Percentiles rank a stretch among this genome's conserved stretches.
phyloP scores from a whole-genome alignment of 352 stramenopile genomes.

The Globisporangium paroecandrum region DNA sequence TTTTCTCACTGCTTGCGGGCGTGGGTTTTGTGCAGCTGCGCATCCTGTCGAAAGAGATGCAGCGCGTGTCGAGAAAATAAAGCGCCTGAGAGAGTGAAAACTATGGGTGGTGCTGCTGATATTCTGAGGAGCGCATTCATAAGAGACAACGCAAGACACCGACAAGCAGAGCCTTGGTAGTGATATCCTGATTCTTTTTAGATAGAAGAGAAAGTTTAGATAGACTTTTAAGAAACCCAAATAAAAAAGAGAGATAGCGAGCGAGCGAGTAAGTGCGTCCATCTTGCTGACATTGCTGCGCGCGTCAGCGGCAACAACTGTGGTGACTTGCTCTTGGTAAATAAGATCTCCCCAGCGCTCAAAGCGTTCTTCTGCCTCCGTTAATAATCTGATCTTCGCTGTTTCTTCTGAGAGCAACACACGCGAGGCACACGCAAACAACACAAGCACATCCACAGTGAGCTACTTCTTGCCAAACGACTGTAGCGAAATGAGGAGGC shows the following conservation, averaged over 20 bases:
- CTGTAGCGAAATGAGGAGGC: not conserved
- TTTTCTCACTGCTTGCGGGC: conserved; percentile 43
- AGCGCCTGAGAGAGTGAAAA: not conserved
- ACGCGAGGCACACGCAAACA: conserved; percentile 4
- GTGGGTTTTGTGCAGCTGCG: conserved; percentile 43
- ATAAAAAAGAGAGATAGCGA: not conserved
- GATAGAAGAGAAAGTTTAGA: not conserved
- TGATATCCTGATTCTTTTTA: not conserved
- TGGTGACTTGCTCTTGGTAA: not conserved
- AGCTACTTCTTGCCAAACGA: conserved; percentile 4
- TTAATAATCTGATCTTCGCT: conserved; percentile 50
- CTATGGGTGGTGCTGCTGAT: not conserved
- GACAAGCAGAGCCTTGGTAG: not conserved
- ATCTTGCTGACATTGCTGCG: not conserved
- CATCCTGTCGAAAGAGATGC: conserved; percentile 58
- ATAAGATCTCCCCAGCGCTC: not conserved
- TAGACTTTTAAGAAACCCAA: not conserved
- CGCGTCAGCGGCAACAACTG: not conserved
- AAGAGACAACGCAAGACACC: not conserved
- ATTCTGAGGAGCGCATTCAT: not conserved
- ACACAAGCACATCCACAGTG: conserved; percentile 13
- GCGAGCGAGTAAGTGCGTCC: not conserved
- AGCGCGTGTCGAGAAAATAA: conserved; percentile 45
- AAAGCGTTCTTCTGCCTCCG: not conserved
- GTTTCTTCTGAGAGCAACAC: conserved; percentile 47